Percentiles rank a stretch among this genome's conserved stretches.
Conservation (phyloP, 1,284 basidiomycete genomes). For the Rhodotorula sp. region DNA sequence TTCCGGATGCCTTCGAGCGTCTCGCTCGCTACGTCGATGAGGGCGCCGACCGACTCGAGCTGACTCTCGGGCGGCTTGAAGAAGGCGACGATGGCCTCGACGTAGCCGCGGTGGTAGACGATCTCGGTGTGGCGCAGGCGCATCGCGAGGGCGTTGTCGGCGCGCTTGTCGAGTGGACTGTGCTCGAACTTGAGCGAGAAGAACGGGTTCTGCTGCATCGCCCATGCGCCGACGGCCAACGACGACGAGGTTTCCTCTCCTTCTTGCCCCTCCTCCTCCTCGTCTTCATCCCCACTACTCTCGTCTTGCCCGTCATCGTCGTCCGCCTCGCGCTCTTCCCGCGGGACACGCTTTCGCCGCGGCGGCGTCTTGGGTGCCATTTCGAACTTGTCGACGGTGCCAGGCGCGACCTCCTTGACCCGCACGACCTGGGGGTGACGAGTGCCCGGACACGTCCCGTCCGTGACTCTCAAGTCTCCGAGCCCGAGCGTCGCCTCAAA, state of each 20-base stretch:
- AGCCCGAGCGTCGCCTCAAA: constrained; percentile 79
- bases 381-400: constrained; percentile 36
- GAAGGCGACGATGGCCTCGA: constrained; percentile 89
- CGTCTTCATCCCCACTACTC: constrained; percentile 39
- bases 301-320: constrained; percentile 45
- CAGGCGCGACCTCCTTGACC: constrained; percentile 62
- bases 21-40: constrained; percentile 78
- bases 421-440: constrained; percentile 90
- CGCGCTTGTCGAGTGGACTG: constrained; percentile 87
- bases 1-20: constrained; percentile 92
- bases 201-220: constrained; percentile 64
- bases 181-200: constrained; percentile 90
- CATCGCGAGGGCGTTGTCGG: constrained; percentile 85
- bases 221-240: constrained; percentile 40
- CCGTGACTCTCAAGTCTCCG: constrained; percentile 84
- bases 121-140: constrained; percentile 97
- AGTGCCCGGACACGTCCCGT: constrained; percentile 79
- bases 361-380: constrained; percentile 33
- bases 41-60: constrained; percentile 78
- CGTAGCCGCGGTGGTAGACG: constrained; percentile 91
- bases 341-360: constrained; percentile 40
- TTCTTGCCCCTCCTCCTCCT: constrained; percentile 39
- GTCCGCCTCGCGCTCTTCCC: constrained; percentile 46
- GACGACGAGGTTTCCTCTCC: constrained; percentile 44
- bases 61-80: constrained; percentile 94